Evolutionary conservation across 163 green algal genomes (phyloP).

Genomic region (Chlamydomonas reinhardtii): DNA sequence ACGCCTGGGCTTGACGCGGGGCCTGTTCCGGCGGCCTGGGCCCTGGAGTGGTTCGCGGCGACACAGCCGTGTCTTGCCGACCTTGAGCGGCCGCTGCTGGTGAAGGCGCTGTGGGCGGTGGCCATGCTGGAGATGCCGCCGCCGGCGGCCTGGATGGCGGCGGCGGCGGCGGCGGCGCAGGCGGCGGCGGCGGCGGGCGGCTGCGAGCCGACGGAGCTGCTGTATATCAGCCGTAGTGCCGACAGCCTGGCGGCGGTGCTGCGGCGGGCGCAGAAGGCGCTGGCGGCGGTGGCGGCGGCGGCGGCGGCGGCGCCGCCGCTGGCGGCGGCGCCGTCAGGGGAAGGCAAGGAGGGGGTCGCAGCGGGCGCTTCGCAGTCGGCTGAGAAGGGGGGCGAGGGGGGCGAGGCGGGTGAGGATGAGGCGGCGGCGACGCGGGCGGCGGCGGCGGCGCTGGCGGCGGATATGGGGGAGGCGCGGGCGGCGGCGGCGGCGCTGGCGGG

Average conservation of each 20-base stretch:
- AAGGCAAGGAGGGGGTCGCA: background rate
- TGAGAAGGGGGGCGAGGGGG: background rate
- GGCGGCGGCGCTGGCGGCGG: background rate
- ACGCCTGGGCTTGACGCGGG: no score
- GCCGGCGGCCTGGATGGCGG: conserved; percentile 7
- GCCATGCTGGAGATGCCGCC: conserved; percentile 9
- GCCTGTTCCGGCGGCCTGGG: conserved; percentile 9
- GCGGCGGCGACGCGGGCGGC: background rate
- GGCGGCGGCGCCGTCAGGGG: no score
- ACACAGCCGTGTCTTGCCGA: background rate
- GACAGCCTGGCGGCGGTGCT: background rate
- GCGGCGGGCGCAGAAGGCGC: background rate
- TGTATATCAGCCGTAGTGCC: conserved; percentile 22
- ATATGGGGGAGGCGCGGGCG: conserved; percentile 5
- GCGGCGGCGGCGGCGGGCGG: background rate
- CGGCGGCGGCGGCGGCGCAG: background rate
- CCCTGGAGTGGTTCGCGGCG: conserved; percentile 19
- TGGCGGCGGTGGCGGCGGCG: background rate
- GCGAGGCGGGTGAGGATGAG: background rate
- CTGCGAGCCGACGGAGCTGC: conserved; percentile 16
- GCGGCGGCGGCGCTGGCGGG: background rate
- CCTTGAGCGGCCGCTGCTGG: conserved; percentile 8
- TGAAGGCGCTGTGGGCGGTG: conserved; percentile 37
- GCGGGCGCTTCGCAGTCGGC: no score
- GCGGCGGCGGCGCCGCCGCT: background rate